phyloP scores from a whole-genome alignment of 495 filamentous ascomycete species.

The Xylaria longipes region DNA sequence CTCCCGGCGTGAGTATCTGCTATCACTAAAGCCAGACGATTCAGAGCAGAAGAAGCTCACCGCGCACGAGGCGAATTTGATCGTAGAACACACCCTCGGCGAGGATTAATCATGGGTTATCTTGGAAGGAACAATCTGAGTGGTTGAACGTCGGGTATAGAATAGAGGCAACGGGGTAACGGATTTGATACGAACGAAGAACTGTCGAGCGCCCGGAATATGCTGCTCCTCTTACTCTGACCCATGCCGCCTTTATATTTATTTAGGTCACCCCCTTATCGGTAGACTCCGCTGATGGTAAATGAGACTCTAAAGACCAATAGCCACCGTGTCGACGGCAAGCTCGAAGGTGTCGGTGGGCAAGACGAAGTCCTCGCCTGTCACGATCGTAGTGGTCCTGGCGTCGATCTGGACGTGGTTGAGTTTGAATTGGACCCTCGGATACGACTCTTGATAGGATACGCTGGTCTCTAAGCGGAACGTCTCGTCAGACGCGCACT shows the following conservation, averaged over 20 bases:
- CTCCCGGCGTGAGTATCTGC: too few relatives aligned
- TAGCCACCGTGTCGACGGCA: constrained; percentile 21
- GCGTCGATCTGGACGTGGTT: constrained; percentile 22
- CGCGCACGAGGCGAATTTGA: background rate
- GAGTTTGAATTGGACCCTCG: constrained; percentile 15
- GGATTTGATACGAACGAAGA: background rate
- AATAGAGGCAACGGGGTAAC: background rate
- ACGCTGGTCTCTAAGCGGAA: constrained; percentile 19
- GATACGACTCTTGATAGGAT: constrained; percentile 23
- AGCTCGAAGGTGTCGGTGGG: constrained; percentile 11
- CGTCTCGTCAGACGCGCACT: constrained; percentile 18
- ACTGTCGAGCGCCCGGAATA: too few relatives aligned
- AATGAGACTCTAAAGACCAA: constrained; percentile 7
- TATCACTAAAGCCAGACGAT: background rate
- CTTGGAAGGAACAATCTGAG: background rate
- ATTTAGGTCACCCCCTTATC: too few relatives aligned
- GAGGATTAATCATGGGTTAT: background rate
- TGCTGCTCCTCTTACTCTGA: too few relatives aligned
- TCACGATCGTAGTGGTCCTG: constrained; percentile 5
- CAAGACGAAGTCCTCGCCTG: constrained; percentile 18
- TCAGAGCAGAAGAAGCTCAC: background rate
- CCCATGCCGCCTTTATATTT: too few relatives aligned
- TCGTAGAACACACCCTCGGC: background rate
- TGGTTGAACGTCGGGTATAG: background rate
- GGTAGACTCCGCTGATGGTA: background rate